Evolutionary conservation across 176 grass and related monocot species (phyloP).

Genomic region (Tillandsia fasciculata): DNA sequence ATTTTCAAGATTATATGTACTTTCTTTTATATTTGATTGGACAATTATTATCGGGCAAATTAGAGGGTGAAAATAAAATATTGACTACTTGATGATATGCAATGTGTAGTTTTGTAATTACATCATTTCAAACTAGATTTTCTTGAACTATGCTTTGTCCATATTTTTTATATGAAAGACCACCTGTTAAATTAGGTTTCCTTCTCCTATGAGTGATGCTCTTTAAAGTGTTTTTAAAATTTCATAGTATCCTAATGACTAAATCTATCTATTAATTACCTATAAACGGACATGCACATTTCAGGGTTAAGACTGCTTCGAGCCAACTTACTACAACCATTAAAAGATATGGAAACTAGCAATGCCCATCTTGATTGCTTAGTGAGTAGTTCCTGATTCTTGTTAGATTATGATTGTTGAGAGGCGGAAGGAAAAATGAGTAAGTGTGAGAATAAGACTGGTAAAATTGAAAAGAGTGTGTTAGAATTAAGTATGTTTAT

Average conservation of each 20-base stretch:
- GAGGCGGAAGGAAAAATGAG: not conserved
- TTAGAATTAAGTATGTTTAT: too few species aligned
- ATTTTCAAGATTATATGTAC: not conserved
- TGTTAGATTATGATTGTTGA: not conserved
- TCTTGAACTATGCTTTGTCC: too few species aligned
- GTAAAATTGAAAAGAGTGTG: too few species aligned
- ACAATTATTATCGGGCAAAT: not conserved
- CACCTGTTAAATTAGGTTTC: too few species aligned
- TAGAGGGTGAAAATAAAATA: not conserved
- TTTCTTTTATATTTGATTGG: not conserved
- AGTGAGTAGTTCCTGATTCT: conserved; percentile 35
- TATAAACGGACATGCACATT: conserved; percentile 23
- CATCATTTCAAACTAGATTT: too few species aligned
- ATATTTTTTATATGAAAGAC: too few species aligned
- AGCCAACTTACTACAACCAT: conserved; percentile 85
- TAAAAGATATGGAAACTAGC: conserved; percentile 86
- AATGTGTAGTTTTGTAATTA: not conserved
- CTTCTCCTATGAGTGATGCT: too few species aligned
- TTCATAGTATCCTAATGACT: too few species aligned
- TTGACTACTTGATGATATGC: not conserved
- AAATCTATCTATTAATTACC: conserved; percentile 10
- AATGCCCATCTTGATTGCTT: conserved; percentile 87
- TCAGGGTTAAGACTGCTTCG: conserved; percentile 80
- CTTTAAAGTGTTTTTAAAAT: too few species aligned
- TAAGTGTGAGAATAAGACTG: not conserved